Conservation (phyloP, 176 grass and related monocot species). For the Oryza longistaminata region DNA sequence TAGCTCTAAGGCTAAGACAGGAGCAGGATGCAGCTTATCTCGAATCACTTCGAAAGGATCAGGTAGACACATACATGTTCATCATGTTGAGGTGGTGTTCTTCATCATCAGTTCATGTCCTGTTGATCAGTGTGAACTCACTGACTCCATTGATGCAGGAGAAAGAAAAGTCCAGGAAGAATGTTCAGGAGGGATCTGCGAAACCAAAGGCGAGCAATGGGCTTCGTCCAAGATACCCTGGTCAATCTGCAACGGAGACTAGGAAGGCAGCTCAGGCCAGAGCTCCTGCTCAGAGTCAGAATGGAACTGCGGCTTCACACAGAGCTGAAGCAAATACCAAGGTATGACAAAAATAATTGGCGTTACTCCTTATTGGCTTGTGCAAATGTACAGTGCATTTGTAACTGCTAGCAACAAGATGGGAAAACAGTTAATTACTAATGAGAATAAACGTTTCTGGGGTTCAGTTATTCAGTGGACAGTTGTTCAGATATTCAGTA, state of each 20-base stretch:
- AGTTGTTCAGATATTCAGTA: too few relatives aligned
- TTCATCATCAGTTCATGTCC: neutral
- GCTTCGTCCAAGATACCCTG: conserved; percentile 12
- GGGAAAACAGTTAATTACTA: neutral
- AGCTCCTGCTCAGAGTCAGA: conserved; percentile 23
- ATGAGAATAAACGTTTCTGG: neutral
- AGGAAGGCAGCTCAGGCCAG: conserved; percentile 30
- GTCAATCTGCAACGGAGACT: conserved; percentile 24
- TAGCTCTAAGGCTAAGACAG: conserved; percentile 35
- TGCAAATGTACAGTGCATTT: neutral
- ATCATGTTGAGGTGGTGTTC: neutral
- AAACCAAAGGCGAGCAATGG: conserved; percentile 18
- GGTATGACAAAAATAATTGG: conserved; percentile 42
- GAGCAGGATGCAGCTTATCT: conserved; percentile 75
- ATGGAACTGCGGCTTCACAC: conserved; percentile 36
- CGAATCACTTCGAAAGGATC: conserved; percentile 60
- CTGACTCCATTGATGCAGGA: conserved; percentile 39
- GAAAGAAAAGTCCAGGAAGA: conserved; percentile 42
- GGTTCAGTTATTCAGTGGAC: neutral
- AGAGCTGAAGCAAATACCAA: conserved; percentile 56
- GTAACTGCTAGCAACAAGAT: neutral
- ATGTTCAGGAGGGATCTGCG: conserved; percentile 20
- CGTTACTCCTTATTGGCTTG: too few relatives aligned
- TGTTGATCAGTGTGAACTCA: neutral
- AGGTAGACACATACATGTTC: conserved; percentile 32